Percentiles rank a stretch among this genome's conserved stretches.
These are phyloP conservation scores for Hypericum perforatum DNA, from an alignment of 345 rosid species.

Conservation along the genomic window DNA sequence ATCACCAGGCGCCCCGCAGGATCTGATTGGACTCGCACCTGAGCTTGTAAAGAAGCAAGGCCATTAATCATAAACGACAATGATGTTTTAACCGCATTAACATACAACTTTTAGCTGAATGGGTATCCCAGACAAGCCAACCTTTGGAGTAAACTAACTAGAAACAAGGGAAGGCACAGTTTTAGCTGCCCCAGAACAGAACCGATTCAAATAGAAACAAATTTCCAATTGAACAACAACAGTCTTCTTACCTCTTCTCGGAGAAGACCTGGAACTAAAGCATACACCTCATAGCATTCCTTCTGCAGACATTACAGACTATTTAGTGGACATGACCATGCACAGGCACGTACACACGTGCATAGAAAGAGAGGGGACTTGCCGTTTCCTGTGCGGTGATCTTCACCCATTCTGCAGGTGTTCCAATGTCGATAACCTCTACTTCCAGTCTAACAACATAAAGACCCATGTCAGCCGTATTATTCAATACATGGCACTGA, in stretches of 20 bases:
- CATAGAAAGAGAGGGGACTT: slow-evolving; percentile 13
- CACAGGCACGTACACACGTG: background rate
- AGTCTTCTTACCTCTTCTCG: slow-evolving; percentile 47
- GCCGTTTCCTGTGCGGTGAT: slow-evolving; percentile 58
- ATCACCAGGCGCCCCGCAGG: slow-evolving; percentile 68
- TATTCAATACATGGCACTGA: background rate
- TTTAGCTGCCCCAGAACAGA: no score
- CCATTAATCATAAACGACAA: background rate
- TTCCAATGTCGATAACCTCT: slow-evolving; percentile 46
- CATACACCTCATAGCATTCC: slow-evolving; percentile 63
- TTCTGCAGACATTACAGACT: slow-evolving; percentile 24
- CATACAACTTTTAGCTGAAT: no score
- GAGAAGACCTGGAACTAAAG: slow-evolving; percentile 67
- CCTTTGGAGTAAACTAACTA: background rate
- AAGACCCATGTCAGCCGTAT: slow-evolving; percentile 6
- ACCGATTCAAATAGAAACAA: no score
- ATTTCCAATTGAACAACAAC: no score
- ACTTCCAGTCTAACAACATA: slow-evolving; percentile 35
- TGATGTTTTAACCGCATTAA: no score
- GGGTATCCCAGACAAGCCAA: no score
- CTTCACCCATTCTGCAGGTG: slow-evolving; percentile 73
- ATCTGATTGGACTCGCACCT: slow-evolving; percentile 74
- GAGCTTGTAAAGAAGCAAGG: slow-evolving; percentile 11
- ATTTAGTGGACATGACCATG: background rate
- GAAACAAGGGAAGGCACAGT: no score